Base-by-base conservation (phyloP, 2,329 filamentous ascomycete genomes). In the Sclerotinia nivalis region DNA sequence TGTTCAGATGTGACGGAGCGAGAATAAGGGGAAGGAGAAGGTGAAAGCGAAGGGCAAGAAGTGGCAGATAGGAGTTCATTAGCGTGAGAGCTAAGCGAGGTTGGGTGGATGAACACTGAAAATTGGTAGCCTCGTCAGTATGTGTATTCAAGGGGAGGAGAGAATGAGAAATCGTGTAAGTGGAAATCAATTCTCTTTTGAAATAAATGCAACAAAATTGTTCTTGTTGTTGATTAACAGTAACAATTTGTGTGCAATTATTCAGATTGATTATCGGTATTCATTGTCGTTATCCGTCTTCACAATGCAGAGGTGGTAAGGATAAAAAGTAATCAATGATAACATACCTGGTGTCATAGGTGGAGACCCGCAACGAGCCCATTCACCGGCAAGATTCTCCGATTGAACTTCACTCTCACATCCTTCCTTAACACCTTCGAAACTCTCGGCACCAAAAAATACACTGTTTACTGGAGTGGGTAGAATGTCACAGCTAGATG, bases 311-410 rank as follows among this genome's bases (percentile, higher is more conserved):
- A 67, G 20, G 47, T 62, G 45, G 20, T 43, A 34, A 55, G 47
- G 45, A 47, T 28, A 28, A 55, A 54, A 40, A 47, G 50, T n/a
- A 47, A 43, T 37, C 31, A 61, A 22, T 28, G 28, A 65, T 56
- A 47, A 88, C 93, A 84, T 90, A 97, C 93, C 89, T 87, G 94
- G 93, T 77, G 93, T 96, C 87, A 97, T 88, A 34, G 93, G 93
- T 66, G 94, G 93, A 45, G 94, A 97, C 70, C 87, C 87, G 71
- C 89, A 90, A 79, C 86, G 89, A 70, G 90, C 85, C 91, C 93
- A 96, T 76, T 95, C 91, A 73, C 84, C 85, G 66, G 91, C 88
- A 69, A 95, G 85, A 73, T 89, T 89, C 82, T 96, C 92, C 28
- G 88, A 86, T 75, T 89, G 86, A 31, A 89, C 85, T 72, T 92